These are phyloP conservation scores for Rhizopogon vinicolor DNA, from an alignment of 768 basidiomycete species.

Conservation along the genomic window DNA sequence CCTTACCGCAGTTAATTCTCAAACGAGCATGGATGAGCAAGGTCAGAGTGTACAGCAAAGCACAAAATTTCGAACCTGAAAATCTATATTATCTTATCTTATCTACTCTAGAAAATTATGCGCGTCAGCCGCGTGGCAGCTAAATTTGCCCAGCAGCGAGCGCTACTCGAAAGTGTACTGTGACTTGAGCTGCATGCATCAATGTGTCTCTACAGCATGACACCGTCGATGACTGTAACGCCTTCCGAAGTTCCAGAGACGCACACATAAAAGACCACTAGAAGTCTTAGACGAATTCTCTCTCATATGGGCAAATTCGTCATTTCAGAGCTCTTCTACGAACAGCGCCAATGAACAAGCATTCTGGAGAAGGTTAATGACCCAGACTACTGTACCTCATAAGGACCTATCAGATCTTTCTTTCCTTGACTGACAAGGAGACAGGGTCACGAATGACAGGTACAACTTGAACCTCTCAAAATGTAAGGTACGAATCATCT, in stretches of 20 bases:
- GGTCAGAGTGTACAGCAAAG: too few relatives aligned
- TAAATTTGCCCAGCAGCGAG: too few relatives aligned
- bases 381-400: constrained; percentile 18
- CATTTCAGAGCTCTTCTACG: constrained; percentile 13
- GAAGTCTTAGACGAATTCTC: too few relatives aligned
- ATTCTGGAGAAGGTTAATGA: constrained; percentile 24
- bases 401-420: constrained; percentile 1
- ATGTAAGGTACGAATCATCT: constrained; percentile 9
- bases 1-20: not conserved
- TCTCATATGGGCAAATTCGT: constrained; percentile 11
- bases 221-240: not conserved
- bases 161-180: too few relatives aligned
- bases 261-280: not conserved
- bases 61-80: too few relatives aligned
- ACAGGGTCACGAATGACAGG: constrained; percentile 12
- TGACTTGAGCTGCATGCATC: not conserved
- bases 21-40: not conserved
- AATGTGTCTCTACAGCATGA: not conserved
- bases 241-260: not conserved
- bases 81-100: too few relatives aligned
- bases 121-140: too few relatives aligned
- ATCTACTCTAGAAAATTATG: too few relatives aligned
- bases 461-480: constrained; percentile 22
- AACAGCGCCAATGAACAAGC: constrained; percentile 14
- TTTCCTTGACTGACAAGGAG: not conserved